phyloP scores from a whole-genome alignment of 169 alveolate genomes.

The Pseudocohnilembus persalinus region DNA sequence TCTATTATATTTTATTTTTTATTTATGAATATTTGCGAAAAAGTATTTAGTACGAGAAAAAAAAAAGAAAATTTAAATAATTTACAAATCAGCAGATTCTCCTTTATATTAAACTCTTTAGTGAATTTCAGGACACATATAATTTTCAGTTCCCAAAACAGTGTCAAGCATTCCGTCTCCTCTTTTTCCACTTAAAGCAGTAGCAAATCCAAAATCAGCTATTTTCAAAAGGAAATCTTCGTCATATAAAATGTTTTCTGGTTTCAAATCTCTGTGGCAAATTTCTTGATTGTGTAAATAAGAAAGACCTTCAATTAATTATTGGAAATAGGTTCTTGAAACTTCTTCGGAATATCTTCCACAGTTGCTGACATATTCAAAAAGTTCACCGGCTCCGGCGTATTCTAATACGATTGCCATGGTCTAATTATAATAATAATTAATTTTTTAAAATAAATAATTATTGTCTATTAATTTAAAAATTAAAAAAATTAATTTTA shows the following conservation, averaged over 20 bases:
- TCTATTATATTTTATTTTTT: too few relatives aligned
- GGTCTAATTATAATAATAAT: background rate
- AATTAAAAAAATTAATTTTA: too few relatives aligned
- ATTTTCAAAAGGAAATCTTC: constrained; percentile 50
- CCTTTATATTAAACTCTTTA: constrained; percentile 46
- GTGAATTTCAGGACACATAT: constrained; percentile 65
- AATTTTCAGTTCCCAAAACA: constrained; percentile 54
- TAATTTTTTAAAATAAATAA: too few relatives aligned
- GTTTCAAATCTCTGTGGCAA: constrained; percentile 72
- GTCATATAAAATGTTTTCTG: constrained; percentile 65
- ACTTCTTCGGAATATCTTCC: constrained; percentile 55
- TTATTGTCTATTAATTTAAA: too few relatives aligned
- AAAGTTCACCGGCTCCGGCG: constrained; percentile 68
- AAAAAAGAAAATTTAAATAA: too few relatives aligned
- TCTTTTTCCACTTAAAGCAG: constrained; percentile 38
- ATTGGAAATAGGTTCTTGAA: constrained; percentile 50
- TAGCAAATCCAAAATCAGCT: constrained; percentile 73
- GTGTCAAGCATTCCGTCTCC: constrained; percentile 43
- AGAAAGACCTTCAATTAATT: constrained; percentile 50
- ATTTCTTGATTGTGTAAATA: constrained; percentile 47
- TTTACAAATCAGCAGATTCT: constrained; percentile 48
- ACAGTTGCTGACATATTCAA: constrained; percentile 48
- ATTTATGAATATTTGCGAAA: too few relatives aligned
- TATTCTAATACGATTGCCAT: constrained; percentile 58
- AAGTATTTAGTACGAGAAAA: too few relatives aligned